Percentiles rank a stretch among this genome's conserved stretches.
phyloP scores from a whole-genome alignment of 495 filamentous ascomycete species.

The Penicillium ochrochloron region DNA sequence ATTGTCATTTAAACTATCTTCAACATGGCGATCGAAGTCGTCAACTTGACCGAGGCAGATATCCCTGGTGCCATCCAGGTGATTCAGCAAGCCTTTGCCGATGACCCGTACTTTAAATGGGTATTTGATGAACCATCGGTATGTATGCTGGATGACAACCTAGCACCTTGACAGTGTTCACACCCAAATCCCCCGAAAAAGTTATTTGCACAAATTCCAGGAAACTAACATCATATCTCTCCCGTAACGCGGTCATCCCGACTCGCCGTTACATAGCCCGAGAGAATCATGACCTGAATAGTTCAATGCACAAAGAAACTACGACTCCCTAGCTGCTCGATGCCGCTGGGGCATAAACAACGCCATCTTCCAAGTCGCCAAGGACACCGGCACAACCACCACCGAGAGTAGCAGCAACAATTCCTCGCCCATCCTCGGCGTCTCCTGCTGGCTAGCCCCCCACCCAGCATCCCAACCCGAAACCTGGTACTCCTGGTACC shows the following conservation, averaged over 20 bases:
- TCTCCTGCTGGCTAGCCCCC: slow-evolving; percentile 68
- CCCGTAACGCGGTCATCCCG: slow-evolving; percentile 27
- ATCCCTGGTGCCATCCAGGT: slow-evolving; percentile 62
- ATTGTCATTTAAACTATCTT: background rate
- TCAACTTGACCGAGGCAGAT: slow-evolving; percentile 58
- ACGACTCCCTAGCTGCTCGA: slow-evolving; percentile 59
- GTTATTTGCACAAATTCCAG: too few species aligned
- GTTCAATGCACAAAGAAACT: slow-evolving; percentile 59
- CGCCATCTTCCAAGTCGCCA: slow-evolving; percentile 67
- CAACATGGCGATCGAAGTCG: slow-evolving; percentile 57
- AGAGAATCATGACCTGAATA: slow-evolving; percentile 23
- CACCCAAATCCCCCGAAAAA: too few species aligned
- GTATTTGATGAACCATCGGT: slow-evolving; percentile 59
- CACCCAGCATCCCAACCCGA: slow-evolving; percentile 43
- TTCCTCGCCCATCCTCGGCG: slow-evolving; percentile 57
- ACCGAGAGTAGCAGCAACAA: background rate
- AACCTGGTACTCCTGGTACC: slow-evolving; percentile 59
- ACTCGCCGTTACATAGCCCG: slow-evolving; percentile 12
- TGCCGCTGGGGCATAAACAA: slow-evolving; percentile 69
- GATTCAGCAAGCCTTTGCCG: slow-evolving; percentile 60
- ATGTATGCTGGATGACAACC: too few species aligned
- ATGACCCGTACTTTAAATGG: slow-evolving; percentile 70
- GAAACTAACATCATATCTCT: slow-evolving; percentile 26
- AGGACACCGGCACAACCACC: slow-evolving; percentile 38
- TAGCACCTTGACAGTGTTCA: too few species aligned